phyloP scores from a whole-genome alignment of 176 grass and related monocot species.

The Oryza punctata region DNA sequence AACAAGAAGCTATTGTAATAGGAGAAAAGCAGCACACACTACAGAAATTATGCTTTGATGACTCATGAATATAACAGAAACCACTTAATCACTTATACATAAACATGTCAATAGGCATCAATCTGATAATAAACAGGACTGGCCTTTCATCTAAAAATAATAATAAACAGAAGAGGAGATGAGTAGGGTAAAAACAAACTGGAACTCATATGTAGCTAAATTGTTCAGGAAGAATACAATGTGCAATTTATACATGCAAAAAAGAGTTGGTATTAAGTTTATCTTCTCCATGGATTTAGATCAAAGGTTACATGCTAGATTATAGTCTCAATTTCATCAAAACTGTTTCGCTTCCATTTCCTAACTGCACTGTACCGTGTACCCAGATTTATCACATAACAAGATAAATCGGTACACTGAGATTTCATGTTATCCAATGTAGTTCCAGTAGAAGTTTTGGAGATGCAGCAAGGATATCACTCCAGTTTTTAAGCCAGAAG shows the following conservation, averaged over 20 bases:
- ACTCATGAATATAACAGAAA: neutral
- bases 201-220: neutral
- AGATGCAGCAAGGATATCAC: neutral
- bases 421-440: neutral
- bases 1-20: neutral
- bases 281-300: neutral
- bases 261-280: neutral
- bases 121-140: neutral
- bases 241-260: neutral
- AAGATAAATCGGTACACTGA: neutral
- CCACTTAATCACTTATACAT: neutral
- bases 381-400: neutral
- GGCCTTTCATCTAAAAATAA: too few relatives aligned
- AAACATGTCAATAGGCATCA: neutral
- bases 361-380: neutral
- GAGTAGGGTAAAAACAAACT: neutral
- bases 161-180: neutral
- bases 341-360: neutral
- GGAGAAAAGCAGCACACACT: conserved; percentile 12
- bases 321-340: neutral
- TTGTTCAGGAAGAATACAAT: conserved; percentile 14
- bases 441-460: neutral
- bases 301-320: neutral
- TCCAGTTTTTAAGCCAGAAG: neutral
- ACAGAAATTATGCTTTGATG: conserved; percentile 1